Conservation (phyloP, 1,284 basidiomycete species). For the Cutaneotrichosporon curvatum region DNA sequence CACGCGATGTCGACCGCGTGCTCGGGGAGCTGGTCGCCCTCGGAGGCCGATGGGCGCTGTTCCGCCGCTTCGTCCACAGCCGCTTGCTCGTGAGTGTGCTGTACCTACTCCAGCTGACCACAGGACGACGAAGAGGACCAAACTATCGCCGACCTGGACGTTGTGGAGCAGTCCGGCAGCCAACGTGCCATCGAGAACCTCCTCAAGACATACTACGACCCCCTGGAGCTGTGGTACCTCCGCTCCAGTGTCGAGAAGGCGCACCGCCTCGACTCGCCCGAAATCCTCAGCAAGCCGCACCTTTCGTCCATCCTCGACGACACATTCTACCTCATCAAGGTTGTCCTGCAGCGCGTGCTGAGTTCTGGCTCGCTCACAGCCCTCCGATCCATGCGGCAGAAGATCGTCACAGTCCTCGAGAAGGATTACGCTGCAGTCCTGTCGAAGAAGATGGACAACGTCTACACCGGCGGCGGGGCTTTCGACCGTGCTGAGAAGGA, state of each 20-base stretch:
- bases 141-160: constrained; percentile 18
- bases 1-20: constrained; percentile 81
- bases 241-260: constrained; percentile 78
- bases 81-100: constrained; percentile 35
- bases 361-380: constrained; percentile 62
- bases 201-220: constrained; percentile 68
- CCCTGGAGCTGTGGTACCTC: constrained; percentile 87
- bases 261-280: constrained; percentile 57
- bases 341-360: constrained; percentile 65
- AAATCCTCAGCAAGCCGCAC: constrained; percentile 56
- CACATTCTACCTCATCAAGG: constrained; percentile 86
- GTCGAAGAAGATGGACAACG: constrained; percentile 73
- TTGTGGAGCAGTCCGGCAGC: constrained; percentile 47
- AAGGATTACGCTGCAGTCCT: constrained; percentile 70
- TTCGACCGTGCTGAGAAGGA: constrained; percentile 52
- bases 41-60: constrained; percentile 83
- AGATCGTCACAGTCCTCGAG: constrained; percentile 67
- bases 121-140: neutral
- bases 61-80: constrained; percentile 76
- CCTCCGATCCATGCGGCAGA: constrained; percentile 56
- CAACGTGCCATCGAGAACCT: constrained; percentile 61
- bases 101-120: neutral
- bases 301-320: constrained; percentile 69
- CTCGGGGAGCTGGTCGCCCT: constrained; percentile 81
- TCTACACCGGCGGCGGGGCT: constrained; percentile 51